Evolutionary conservation across 495 filamentous ascomycete species (phyloP).

Genomic region (Cairneyella variabilis): DNA sequence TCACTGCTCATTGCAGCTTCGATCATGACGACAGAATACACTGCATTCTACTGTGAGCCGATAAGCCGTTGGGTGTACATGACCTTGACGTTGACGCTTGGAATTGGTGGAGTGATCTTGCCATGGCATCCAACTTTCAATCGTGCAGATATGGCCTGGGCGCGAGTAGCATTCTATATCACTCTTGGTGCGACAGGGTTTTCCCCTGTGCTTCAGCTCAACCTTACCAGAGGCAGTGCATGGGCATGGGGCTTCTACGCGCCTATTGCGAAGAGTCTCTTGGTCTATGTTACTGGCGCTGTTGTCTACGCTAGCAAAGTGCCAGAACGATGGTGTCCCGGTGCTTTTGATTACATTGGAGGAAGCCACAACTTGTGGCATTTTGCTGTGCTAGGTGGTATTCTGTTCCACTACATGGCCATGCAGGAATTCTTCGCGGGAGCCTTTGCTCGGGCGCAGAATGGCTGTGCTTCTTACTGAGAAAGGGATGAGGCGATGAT

Average conservation of each 20-base stretch:
- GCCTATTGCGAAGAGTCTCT: conserved; percentile 77
- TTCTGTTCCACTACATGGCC: conserved; percentile 90
- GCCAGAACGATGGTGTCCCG: conserved; percentile 89
- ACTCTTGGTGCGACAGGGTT: conserved; percentile 87
- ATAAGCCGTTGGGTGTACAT: conserved; percentile 85
- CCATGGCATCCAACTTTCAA: conserved; percentile 98
- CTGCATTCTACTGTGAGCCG: conserved; percentile 97
- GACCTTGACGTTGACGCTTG: conserved; percentile 71
- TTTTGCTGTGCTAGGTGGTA: conserved; percentile 90
- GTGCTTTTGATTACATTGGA: conserved; percentile 90
- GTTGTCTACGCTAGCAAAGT: conserved; percentile 89
- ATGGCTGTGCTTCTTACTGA: conserved; percentile 37
- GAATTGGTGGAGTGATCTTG: conserved; percentile 83
- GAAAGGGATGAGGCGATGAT: neutral
- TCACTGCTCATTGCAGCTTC: conserved; percentile 93
- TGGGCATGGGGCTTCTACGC: conserved; percentile 86
- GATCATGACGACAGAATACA: conserved; percentile 98
- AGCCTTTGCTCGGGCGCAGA: conserved; percentile 71
- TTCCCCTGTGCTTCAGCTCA: conserved; percentile 80
- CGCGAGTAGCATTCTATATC: conserved; percentile 87
- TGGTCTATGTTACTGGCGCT: conserved; percentile 84
- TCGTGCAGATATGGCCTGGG: conserved; percentile 84
- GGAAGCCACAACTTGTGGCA: conserved; percentile 98
- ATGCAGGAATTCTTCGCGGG: conserved; percentile 92
- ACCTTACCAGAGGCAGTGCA: conserved; percentile 64